Evolutionary conservation across 2,329 filamentous ascomycete genomes (phyloP).

Genomic region (Fusarium heterosporum): DNA sequence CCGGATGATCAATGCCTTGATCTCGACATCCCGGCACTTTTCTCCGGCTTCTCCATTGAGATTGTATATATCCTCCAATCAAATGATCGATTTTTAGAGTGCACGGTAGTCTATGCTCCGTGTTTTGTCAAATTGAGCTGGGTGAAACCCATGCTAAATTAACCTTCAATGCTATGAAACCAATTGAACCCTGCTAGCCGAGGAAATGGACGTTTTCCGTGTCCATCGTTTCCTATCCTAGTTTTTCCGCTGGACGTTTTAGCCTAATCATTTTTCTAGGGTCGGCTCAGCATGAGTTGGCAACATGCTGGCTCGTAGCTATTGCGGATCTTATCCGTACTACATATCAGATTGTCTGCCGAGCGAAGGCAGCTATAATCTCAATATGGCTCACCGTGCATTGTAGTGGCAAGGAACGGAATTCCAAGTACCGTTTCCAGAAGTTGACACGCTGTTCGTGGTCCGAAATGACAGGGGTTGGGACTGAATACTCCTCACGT

Average conservation of each 20-base stretch:
- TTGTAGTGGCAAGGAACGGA: too few species aligned
- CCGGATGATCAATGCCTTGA: background rate
- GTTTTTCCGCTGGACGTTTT: background rate
- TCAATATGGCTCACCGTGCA: too few species aligned
- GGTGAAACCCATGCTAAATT: slow-evolving; percentile 2
- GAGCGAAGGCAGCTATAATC: background rate
- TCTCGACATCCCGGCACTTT: background rate
- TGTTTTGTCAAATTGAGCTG: background rate
- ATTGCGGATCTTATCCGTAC: background rate
- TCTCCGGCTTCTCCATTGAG: background rate
- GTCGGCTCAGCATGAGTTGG: background rate
- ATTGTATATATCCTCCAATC: slow-evolving; percentile 21
- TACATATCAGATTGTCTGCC: background rate
- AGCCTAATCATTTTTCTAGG: slow-evolving; percentile 5
- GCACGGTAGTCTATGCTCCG: slow-evolving; percentile 5
- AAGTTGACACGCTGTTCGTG: too few species aligned
- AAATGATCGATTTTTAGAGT: background rate
- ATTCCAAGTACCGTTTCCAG: too few species aligned
- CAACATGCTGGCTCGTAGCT: background rate
- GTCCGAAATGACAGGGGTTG: too few species aligned
- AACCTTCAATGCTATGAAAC: slow-evolving; percentile 12
- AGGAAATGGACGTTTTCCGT: slow-evolving; percentile 1
- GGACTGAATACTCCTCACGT: too few species aligned
- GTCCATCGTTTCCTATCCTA: slow-evolving; percentile 16
- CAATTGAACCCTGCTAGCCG: background rate